A percentile compares a stretch with the other conserved stretches of the same genome.
Conservation (phyloP, 2,329 filamentous ascomycete genomes). For the Aspergillus sergii region DNA sequence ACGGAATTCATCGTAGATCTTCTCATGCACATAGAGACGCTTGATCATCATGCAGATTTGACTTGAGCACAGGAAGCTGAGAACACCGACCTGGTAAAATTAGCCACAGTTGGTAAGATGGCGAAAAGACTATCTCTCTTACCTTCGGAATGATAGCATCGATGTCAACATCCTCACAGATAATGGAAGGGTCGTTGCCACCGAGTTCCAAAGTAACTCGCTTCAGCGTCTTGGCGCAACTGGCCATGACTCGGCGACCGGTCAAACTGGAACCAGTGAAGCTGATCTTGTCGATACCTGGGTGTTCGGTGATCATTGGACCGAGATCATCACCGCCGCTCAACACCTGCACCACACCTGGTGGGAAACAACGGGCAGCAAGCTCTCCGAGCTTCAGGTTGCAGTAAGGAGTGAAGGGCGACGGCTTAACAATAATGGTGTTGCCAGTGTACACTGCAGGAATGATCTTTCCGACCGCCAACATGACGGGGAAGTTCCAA, state of each 20-base stretch:
- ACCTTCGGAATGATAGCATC: slow-evolving; percentile 46
- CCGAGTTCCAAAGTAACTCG: slow-evolving; percentile 57
- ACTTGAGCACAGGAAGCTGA: slow-evolving; percentile 57
- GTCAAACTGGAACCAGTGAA: slow-evolving; percentile 62
- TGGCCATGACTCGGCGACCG: slow-evolving; percentile 53
- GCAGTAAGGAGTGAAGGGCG: slow-evolving; percentile 56
- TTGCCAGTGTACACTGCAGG: slow-evolving; percentile 56
- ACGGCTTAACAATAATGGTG: slow-evolving; percentile 59
- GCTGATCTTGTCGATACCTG: slow-evolving; percentile 58
- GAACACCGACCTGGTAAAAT: slow-evolving; percentile 43
- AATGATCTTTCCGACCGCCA: slow-evolving; percentile 54
- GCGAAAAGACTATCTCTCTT: neutral
- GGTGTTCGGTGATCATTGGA: slow-evolving; percentile 57
- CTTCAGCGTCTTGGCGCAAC: slow-evolving; percentile 56
- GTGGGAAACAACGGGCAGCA: slow-evolving; percentile 52
- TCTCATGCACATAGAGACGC: slow-evolving; percentile 63
- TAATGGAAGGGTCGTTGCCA: slow-evolving; percentile 59
- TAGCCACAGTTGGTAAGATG: neutral
- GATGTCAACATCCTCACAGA: slow-evolving; percentile 57
- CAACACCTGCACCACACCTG: slow-evolving; percentile 59
- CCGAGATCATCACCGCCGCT: slow-evolving; percentile 60
- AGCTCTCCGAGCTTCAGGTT: slow-evolving; percentile 58
- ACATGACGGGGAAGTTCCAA: slow-evolving; percentile 57
- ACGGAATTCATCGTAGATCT: slow-evolving; percentile 60
- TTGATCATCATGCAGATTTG: slow-evolving; percentile 62